Conservation (phyloP, 805 yeast species). For the Pichia exigua region DNA sequence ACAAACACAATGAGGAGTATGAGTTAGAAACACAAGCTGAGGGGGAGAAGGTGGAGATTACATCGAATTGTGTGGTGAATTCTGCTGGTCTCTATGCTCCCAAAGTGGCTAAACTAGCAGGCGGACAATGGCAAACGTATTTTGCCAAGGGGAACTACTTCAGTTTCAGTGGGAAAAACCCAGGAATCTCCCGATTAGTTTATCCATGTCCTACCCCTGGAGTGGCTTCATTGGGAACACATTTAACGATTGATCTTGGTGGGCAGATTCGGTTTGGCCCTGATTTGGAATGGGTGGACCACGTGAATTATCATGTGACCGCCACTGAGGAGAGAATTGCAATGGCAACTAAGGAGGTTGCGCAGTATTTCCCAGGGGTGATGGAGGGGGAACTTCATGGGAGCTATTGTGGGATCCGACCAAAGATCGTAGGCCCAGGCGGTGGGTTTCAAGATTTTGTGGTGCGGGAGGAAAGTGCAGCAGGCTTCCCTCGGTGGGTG, state of each 20-base stretch:
- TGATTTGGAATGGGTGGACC: slow-evolving; percentile 72
- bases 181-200: slow-evolving; percentile 45
- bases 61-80: slow-evolving; percentile 56
- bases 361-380: slow-evolving; percentile 55
- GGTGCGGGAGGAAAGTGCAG: slow-evolving; percentile 28
- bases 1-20: slow-evolving; percentile 23
- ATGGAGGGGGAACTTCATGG: slow-evolving; percentile 45
- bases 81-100: slow-evolving; percentile 78
- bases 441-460: slow-evolving; percentile 61
- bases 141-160: slow-evolving; percentile 87
- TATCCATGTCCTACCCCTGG: slow-evolving; percentile 77
- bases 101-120: slow-evolving; percentile 57
- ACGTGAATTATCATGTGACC: background rate
- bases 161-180: slow-evolving; percentile 32
- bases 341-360: slow-evolving; percentile 37
- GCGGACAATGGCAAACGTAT: slow-evolving; percentile 40
- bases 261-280: slow-evolving; percentile 84
- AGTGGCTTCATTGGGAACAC: slow-evolving; percentile 78
- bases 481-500: slow-evolving; percentile 48
- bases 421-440: slow-evolving; percentile 52
- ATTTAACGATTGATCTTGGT: slow-evolving; percentile 73
- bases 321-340: background rate
- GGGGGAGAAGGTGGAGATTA: slow-evolving; percentile 25
- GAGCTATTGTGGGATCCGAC: slow-evolving; percentile 76
- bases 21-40: slow-evolving; percentile 21